phyloP scores from a whole-genome alignment of 768 basidiomycete genomes.

The Termitomyces sp. region DNA sequence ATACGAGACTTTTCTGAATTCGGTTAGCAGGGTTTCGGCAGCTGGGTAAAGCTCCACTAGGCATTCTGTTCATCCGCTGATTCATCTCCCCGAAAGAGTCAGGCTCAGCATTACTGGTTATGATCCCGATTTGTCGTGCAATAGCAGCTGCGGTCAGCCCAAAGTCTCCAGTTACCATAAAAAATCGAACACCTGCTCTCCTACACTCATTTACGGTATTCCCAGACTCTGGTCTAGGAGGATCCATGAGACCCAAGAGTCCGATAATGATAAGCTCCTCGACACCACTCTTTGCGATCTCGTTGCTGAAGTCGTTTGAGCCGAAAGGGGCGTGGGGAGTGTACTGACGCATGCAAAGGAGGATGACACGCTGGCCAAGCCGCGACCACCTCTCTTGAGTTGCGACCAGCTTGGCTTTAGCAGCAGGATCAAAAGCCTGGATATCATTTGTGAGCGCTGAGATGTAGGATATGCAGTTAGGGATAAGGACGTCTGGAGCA shows the following conservation, averaged over 20 bases:
- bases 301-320: slow-evolving; percentile 18
- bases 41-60: not conserved
- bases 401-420: slow-evolving; percentile 12
- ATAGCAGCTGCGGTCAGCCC: slow-evolving; percentile 48
- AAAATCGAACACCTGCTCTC: slow-evolving; percentile 46
- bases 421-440: slow-evolving; percentile 18
- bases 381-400: slow-evolving; percentile 37
- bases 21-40: slow-evolving; percentile 23
- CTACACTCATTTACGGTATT: slow-evolving; percentile 39
- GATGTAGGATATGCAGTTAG: slow-evolving; percentile 23
- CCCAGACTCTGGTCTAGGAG: slow-evolving; percentile 42
- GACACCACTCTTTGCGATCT: slow-evolving; percentile 31
- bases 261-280: slow-evolving; percentile 40
- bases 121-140: slow-evolving; percentile 37
- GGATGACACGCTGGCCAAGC: slow-evolving; percentile 50
- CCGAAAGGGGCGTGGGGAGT: slow-evolving; percentile 15
- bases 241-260: slow-evolving; percentile 49
- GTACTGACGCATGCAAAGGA: slow-evolving; percentile 29
- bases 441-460: slow-evolving; percentile 9
- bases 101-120: slow-evolving; percentile 21
- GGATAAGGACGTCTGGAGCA: slow-evolving; percentile 52
- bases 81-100: no score
- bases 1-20: slow-evolving; percentile 28
- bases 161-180: slow-evolving; percentile 58
- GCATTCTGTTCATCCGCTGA: slow-evolving; percentile 5